Evolutionary conservation across 1,139 yeast genomes (phyloP), one percentile per base, ranked within the genome.

Genomic region (Saccharomyces pastorianus): DNA sequence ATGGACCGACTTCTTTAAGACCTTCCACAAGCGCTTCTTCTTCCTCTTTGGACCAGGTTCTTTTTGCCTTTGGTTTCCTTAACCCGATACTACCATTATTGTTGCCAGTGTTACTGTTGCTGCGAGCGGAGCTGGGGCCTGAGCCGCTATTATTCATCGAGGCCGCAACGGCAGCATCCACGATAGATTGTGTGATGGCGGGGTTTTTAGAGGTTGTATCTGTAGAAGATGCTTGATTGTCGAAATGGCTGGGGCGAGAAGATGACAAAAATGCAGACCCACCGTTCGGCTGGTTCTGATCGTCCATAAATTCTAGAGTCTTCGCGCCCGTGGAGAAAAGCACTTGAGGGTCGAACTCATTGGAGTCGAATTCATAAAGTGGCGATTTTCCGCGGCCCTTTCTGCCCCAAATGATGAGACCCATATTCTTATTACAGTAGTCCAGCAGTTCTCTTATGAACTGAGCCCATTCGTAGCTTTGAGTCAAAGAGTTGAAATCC

Each of bases 21-120:
- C 96, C 98, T 56, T 84, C 84, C 50, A 88, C 75, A 41, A 93
- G 75, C 0, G 97, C 95, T 47, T 81, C 83, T 65, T 93, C 98
- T 68, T 93, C 99, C 42, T 85, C 95, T 57, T 82, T 75, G 0
- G 96, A 82, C 99, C 99, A 93, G 6, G 89, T 83, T 55, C 74
- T 63, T 64, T 73, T 71, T 50, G 70, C 63, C 54, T 64, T 66
- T 6, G 60, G 55, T 51, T 62, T 66, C 46, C 61, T 61, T 11
- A 56, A 48, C 7, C 44, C 44, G 25, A 38, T 38, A 38, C 44
- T 38, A 8, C 49, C 32, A 20, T 38, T 47, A 17, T 47, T 47
- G 46, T 34, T 28, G 46, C 53, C 23, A 20, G 23, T 4, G 46
- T 8, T 13, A 23, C 41, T 28, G 9, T 11, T 14, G 20, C 13